Evolutionary conservation across 75 land plant species (phyloP).

Genomic region (Cryptomeria japonica): DNA sequence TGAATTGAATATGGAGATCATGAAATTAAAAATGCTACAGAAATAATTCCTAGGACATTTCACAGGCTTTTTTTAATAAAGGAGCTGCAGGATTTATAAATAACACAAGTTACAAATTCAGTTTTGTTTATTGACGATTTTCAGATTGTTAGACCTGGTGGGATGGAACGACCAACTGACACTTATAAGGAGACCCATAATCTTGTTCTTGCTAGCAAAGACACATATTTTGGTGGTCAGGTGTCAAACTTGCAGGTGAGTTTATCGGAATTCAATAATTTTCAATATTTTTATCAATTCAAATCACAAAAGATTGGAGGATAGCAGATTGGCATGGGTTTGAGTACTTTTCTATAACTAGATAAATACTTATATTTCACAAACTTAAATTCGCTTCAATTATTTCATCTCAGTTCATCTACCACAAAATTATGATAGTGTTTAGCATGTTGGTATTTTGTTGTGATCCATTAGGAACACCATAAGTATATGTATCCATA

Average conservation of each 20-base stretch:
- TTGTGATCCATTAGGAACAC: not conserved
- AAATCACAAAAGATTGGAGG: not conserved
- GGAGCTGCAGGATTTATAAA: not conserved
- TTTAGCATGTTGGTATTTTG: not conserved
- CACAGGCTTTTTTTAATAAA: not conserved
- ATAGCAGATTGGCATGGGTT: not conserved
- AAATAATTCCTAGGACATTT: not conserved
- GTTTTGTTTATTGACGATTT: not conserved
- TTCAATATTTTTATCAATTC: not conserved
- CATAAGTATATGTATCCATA: not conserved
- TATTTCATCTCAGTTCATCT: not conserved
- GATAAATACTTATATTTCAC: not conserved
- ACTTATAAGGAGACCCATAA: slow-evolving; percentile 91
- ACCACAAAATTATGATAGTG: not conserved
- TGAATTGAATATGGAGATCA: slow-evolving; percentile 1
- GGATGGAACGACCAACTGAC: slow-evolving; percentile 98
- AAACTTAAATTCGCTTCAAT: not conserved
- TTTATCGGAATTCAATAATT: not conserved
- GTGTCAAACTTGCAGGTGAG: slow-evolving; percentile 91
- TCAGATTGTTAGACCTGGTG: slow-evolving; percentile 97
- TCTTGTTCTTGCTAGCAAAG: slow-evolving; percentile 64
- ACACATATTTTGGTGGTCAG: slow-evolving; percentile 80
- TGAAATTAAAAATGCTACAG: not conserved
- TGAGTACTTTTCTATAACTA: not conserved
- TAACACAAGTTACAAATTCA: not conserved